Evolutionary conservation across 2,329 filamentous ascomycete genomes (phyloP).

Genomic region (Penicillium sclerotiorum): DNA sequence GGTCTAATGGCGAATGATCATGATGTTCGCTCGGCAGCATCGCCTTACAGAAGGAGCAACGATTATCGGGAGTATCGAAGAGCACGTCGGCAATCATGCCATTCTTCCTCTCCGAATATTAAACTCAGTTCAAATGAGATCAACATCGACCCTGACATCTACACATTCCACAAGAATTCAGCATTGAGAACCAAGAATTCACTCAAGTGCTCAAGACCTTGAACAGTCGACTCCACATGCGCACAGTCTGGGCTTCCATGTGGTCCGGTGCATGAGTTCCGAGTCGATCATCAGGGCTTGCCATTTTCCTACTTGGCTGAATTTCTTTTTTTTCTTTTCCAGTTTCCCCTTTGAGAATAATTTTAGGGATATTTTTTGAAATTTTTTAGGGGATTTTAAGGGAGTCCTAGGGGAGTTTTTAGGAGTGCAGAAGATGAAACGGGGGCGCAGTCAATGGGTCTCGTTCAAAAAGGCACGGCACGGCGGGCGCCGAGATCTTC

Average conservation of each 20-base stretch:
- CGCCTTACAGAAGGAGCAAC: not conserved
- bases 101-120: too few species aligned
- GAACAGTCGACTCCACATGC: too few species aligned
- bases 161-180: too few species aligned
- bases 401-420: too few species aligned
- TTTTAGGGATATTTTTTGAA: too few species aligned
- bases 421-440: constrained; percentile 7
- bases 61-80: too few species aligned
- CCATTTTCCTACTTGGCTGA: constrained; percentile 11
- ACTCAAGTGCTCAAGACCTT: too few species aligned
- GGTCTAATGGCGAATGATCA: not conserved
- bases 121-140: too few species aligned
- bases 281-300: constrained; percentile 25
- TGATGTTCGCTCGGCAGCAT: not conserved
- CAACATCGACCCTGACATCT: too few species aligned
- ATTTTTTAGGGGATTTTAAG: too few species aligned
- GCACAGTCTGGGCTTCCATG: constrained; percentile 26
- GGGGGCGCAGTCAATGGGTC: constrained; percentile 1
- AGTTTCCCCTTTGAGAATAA: not conserved
- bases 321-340: not conserved
- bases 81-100: too few species aligned
- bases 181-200: too few species aligned
- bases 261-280: constrained; percentile 30
- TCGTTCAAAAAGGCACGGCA: constrained; percentile 13
- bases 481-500: constrained; percentile 26